Conservation (phyloP, 148 eudicot genomes). For the Heliamphora exappendiculata region DNA sequence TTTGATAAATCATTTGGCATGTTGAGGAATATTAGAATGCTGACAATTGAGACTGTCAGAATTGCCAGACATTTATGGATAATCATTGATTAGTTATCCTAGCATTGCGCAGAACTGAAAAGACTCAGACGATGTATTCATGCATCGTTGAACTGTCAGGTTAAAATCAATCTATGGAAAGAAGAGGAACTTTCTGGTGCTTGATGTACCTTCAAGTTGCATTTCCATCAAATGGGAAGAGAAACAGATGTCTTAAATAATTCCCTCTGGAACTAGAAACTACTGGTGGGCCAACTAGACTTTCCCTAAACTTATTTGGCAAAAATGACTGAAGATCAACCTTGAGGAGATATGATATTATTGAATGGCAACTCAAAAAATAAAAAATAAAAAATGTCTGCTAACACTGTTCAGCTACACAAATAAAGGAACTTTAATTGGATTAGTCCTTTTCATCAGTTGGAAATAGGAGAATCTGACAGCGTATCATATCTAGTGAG, state of each 20-base stretch:
- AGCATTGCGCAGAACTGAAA: not conserved
- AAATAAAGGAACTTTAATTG: not conserved
- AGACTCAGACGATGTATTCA: not conserved
- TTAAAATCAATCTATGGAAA: not conserved
- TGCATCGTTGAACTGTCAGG: not conserved
- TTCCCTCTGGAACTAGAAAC: not conserved
- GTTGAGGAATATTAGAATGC: not conserved
- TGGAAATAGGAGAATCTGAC: not conserved
- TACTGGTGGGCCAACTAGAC: not conserved
- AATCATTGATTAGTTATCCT: not conserved
- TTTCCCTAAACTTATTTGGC: not conserved
- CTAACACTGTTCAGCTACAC: not conserved
- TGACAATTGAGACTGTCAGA: not conserved
- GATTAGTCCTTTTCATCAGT: not conserved
- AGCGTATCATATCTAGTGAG: not conserved
- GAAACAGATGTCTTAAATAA: not conserved
- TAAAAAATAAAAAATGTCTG: not conserved
- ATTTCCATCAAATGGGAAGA: not conserved
- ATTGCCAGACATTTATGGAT: not conserved
- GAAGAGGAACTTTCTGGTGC: not conserved
- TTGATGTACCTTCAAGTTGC: not conserved
- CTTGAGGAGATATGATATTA: not conserved
- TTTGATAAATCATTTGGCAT: not conserved
- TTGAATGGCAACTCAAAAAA: not conserved
- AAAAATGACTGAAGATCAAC: not conserved